These are phyloP conservation scores for Boletus huronensis DNA, from an alignment of 768 basidiomycete species.

Conservation along the genomic window DNA sequence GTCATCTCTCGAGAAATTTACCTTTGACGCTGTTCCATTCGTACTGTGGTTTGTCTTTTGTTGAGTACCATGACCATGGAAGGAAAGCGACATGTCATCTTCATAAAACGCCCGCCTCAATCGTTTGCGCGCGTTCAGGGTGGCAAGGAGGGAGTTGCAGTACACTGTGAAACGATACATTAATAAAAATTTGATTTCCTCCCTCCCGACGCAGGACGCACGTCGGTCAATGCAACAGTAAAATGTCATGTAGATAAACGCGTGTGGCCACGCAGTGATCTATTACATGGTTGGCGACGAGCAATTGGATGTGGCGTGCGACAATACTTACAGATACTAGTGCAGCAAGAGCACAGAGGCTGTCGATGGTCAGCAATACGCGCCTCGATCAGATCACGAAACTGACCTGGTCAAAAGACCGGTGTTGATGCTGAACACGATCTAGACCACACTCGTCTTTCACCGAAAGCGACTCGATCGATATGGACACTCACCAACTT, in stretches of 20 bases:
- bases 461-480: background rate
- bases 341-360: slow-evolving; percentile 53
- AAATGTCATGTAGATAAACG: slow-evolving; percentile 56
- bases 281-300: slow-evolving; percentile 15
- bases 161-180: slow-evolving; percentile 38
- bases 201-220: slow-evolving; percentile 31
- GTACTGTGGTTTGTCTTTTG: slow-evolving; percentile 4
- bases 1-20: background rate
- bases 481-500: background rate
- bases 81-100: slow-evolving; percentile 13
- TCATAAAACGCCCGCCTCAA: slow-evolving; percentile 32
- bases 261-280: slow-evolving; percentile 45
- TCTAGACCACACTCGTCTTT: slow-evolving; percentile 23
- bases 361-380: background rate
- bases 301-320: background rate
- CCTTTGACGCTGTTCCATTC: slow-evolving; percentile 3
- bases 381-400: background rate
- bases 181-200: background rate
- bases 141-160: slow-evolving; percentile 56
- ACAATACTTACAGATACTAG: slow-evolving; percentile 41
- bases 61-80: background rate
- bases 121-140: slow-evolving; percentile 51
- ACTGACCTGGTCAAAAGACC: slow-evolving; percentile 27
- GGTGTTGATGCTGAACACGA: slow-evolving; percentile 48
- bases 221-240: slow-evolving; percentile 58